phyloP scores from a whole-genome alignment of 768 basidiomycete species.

The Pisolithus microcarpus region DNA sequence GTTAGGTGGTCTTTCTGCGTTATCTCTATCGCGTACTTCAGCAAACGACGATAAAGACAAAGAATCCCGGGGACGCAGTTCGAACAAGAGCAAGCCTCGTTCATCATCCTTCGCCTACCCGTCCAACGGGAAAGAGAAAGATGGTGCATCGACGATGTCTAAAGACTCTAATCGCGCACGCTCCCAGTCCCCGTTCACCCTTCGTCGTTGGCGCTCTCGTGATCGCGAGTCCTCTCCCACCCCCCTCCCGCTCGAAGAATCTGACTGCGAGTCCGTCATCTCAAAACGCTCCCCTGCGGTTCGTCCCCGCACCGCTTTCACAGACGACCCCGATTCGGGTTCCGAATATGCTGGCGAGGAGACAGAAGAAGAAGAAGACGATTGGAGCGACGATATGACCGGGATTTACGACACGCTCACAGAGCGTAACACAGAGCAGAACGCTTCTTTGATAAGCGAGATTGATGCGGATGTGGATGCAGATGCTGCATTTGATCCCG shows the following conservation, averaged over 20 bases:
- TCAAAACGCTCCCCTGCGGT: constrained; percentile 32
- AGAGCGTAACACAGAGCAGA: constrained; percentile 81
- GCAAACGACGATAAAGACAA: constrained; percentile 37
- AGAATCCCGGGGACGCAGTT: constrained; percentile 47
- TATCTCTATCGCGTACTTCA: constrained; percentile 52
- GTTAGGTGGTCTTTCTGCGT: constrained; percentile 63
- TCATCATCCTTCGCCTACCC: constrained; percentile 44
- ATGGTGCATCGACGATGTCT: constrained; percentile 34
- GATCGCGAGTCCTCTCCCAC: constrained; percentile 51
- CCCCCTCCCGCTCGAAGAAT: constrained; percentile 49
- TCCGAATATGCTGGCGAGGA: constrained; percentile 49
- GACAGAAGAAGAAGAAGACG: constrained; percentile 51
- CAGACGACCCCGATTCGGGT: constrained; percentile 54
- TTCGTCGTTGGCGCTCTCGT: constrained; percentile 57
- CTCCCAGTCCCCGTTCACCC: constrained; percentile 74
- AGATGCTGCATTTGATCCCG: constrained; percentile 54
- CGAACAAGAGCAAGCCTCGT: constrained; percentile 36
- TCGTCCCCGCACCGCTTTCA: constrained; percentile 57
- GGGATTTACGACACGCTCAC: constrained; percentile 68
- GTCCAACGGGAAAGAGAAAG: constrained; percentile 24
- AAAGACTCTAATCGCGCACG: constrained; percentile 55
- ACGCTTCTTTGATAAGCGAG: constrained; percentile 36
- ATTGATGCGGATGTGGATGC: constrained; percentile 41
- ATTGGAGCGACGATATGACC: constrained; percentile 53
- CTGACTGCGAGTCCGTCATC: constrained; percentile 39